These are phyloP conservation scores for Thermothielavioides terrestris DNA, from an alignment of 495 filamentous ascomycete genomes.

Conservation along the genomic window DNA sequence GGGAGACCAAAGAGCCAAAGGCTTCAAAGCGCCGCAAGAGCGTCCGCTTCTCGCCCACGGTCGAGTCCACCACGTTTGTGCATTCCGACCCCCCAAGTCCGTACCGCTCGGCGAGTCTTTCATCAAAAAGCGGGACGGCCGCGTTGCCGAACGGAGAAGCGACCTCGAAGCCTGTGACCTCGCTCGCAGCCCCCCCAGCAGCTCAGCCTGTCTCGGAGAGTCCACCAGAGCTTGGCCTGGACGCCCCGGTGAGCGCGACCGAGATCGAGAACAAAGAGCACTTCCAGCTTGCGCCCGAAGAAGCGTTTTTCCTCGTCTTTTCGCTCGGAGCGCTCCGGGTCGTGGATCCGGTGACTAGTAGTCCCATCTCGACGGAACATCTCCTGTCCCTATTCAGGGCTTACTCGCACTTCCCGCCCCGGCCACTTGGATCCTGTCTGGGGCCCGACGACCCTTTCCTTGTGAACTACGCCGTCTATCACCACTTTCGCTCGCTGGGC, in stretches of 20 bases:
- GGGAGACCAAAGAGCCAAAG: not conserved
- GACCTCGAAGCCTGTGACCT: not conserved
- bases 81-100: constrained; percentile 40
- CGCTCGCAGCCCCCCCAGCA: not conserved
- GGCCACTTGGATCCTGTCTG: constrained; percentile 31
- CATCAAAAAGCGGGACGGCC: not conserved
- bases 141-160: not conserved
- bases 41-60: constrained; percentile 55
- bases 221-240: not conserved
- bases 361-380: constrained; percentile 39
- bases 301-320: constrained; percentile 87
- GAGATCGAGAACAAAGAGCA: constrained; percentile 72
- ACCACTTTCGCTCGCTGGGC: constrained; percentile 92
- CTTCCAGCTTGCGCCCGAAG: constrained; percentile 79
- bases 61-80: constrained; percentile 48
- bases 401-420: constrained; percentile 61
- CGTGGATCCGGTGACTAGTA: constrained; percentile 44
- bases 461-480: constrained; percentile 78
- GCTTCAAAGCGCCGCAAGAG: constrained; percentile 43
- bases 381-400: constrained; percentile 59
- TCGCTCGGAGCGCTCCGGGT: constrained; percentile 69
- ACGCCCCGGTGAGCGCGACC: not conserved
- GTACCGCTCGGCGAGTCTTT: constrained; percentile 2
- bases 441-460: constrained; percentile 72
- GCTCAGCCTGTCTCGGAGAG: not conserved